These are phyloP conservation scores for Amorphotheca resinae DNA, from an alignment of 495 filamentous ascomycete genomes.

Conservation along the genomic window DNA sequence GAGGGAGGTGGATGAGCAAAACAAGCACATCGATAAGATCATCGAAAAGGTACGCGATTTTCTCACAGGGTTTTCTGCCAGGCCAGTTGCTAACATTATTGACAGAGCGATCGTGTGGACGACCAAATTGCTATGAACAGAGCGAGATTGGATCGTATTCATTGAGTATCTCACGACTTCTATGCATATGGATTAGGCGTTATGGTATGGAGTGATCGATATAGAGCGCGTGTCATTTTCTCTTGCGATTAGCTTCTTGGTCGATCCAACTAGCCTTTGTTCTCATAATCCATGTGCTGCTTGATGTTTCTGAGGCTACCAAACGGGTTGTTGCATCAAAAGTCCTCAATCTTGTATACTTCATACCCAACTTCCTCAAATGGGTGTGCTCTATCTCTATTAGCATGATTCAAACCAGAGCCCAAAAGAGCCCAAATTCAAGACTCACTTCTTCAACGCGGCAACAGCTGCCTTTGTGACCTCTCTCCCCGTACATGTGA, in stretches of 20 bases:
- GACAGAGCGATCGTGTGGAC: slow-evolving; percentile 52
- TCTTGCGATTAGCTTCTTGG: neutral
- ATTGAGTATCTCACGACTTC: slow-evolving; percentile 21
- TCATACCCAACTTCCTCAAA: slow-evolving; percentile 64
- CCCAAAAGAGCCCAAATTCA: neutral
- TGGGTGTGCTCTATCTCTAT: slow-evolving; percentile 42
- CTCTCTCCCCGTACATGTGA: slow-evolving; percentile 34
- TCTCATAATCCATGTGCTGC: neutral
- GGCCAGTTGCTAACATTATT: slow-evolving; percentile 16
- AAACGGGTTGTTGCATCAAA: slow-evolving; percentile 24
- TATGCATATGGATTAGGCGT: neutral
- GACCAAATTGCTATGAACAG: slow-evolving; percentile 60
- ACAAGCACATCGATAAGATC: slow-evolving; percentile 61
- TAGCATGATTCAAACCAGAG: neutral
- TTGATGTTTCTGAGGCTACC: neutral
- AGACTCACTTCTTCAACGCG: slow-evolving; percentile 48
- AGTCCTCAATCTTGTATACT: slow-evolving; percentile 55
- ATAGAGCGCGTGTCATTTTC: neutral
- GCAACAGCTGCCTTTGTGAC: slow-evolving; percentile 33
- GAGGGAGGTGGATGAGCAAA: slow-evolving; percentile 62
- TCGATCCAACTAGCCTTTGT: neutral
- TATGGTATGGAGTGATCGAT: neutral
- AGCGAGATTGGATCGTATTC: slow-evolving; percentile 50
- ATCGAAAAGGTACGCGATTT: slow-evolving; percentile 19
- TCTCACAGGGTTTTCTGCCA: slow-evolving; percentile 11